Base-by-base conservation (phyloP, 139 green algal genomes). In the Pycnococcus provasolii region DNA sequence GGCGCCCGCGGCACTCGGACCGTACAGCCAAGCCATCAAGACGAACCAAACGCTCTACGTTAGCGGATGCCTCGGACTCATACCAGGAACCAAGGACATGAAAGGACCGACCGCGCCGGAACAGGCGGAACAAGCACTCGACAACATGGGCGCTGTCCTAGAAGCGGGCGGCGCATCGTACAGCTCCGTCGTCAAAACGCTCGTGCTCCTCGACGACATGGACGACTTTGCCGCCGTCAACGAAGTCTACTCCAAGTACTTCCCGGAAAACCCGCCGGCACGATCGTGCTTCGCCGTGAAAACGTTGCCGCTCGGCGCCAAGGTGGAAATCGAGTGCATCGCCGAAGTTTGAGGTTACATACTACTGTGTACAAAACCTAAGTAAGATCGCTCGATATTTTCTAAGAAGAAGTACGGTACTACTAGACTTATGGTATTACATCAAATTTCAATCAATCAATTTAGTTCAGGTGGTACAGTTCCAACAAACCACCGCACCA, bases 171-270 rank as follows among this genome's bases (percentile, higher is more conserved):
- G 93, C 8, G 84, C 81, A 9, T 69, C 65, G 58, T 96, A 82
- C 48, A 64, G 72, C 44, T 80, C 91, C 37, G 93, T 99, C 2
- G 84, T 98, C 9, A 98, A 99, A 77, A 96, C 91, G 2, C 98
- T 90, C 40, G 91, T 97, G 62, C 79, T 99, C 50, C 64, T 90
- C 7, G 79, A 80, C 11, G 87, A 96, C 77, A 96, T 99, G 74
- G 75, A 13, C 6, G 89, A 97, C 76, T 97, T 97, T 78, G 78
- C 68, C 8, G 84, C 79, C n/a, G 87, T 97, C 6, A 97, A 98
- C 67, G 86, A 61, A 7, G 82, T 94, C 15, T 94, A 94, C 63
- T 84, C 69, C 43, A 85, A 77, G 55, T 91, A 85, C 72, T 96
- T 96, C 78, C 65, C 80, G 1, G 68, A 83, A n/a, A 63, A 92